Percentiles rank a stretch among this genome's conserved stretches.
Evolutionary conservation across 169 alveolate genomes (phyloP).

Genomic region (Plasmodium berghei): DNA sequence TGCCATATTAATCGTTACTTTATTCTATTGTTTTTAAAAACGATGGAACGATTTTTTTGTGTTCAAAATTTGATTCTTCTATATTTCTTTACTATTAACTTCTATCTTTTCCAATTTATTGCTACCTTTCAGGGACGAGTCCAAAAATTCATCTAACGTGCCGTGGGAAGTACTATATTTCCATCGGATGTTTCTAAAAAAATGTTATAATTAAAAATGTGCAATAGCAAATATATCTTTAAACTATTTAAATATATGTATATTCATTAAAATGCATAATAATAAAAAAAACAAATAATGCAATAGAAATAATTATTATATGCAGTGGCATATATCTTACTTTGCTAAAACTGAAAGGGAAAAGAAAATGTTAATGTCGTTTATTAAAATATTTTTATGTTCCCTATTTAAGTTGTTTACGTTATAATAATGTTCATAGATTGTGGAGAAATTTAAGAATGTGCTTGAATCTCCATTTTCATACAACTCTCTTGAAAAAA

Average conservation of each 20-base stretch:
- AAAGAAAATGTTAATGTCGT: constrained; percentile 44
- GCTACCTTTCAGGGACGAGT: constrained; percentile 7
- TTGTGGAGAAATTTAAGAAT: constrained; percentile 46
- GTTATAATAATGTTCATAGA: constrained; percentile 59
- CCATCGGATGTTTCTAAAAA: constrained; percentile 58
- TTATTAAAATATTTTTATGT: constrained; percentile 25
- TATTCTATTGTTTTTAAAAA: too few species aligned
- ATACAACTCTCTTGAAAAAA: constrained; percentile 36
- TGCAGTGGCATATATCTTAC: not conserved
- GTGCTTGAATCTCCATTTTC: constrained; percentile 14
- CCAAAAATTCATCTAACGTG: constrained; percentile 50
- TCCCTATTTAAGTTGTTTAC: constrained; percentile 46
- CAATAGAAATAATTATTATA: too few species aligned
- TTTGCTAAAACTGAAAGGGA: constrained; percentile 33
- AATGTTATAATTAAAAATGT: not conserved
- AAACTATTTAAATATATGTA: not conserved
- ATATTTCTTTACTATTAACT: not conserved
- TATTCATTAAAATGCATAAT: not conserved
- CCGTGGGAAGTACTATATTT: constrained; percentile 46
- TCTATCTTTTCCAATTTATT: constrained; percentile 3
- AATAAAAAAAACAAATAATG: too few species aligned
- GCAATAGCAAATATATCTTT: not conserved
- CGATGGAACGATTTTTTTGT: too few species aligned
- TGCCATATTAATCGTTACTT: too few species aligned
- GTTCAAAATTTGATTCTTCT: constrained; percentile 13